A percentile compares a stretch with the other conserved stretches of the same genome.
These are phyloP conservation scores for Verticillium tricorpus DNA, from an alignment of 2,329 filamentous ascomycete genomes.

Conservation along the genomic window DNA sequence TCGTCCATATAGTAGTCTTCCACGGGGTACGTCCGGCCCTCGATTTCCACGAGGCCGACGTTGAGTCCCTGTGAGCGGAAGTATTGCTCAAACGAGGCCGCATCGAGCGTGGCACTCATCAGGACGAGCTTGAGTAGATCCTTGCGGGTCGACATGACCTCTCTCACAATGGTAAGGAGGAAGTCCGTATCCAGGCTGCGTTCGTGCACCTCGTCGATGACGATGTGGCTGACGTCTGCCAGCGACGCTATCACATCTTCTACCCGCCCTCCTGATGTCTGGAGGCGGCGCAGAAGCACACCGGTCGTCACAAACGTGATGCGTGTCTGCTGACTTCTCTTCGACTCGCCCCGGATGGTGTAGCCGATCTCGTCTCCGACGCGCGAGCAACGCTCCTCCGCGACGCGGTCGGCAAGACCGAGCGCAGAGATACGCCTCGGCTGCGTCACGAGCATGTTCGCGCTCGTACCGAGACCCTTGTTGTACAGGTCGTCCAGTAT, in stretches of 20 bases:
- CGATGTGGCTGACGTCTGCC: constrained; percentile 87
- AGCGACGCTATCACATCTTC: constrained; percentile 78
- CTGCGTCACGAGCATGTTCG: constrained; percentile 93
- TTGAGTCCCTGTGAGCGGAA: constrained; percentile 64
- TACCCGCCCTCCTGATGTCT: constrained; percentile 76
- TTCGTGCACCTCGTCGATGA: constrained; percentile 96
- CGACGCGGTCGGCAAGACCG: constrained; percentile 88
- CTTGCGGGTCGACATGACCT: constrained; percentile 69
- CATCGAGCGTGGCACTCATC: constrained; percentile 95
- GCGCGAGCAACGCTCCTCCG: constrained; percentile 77
- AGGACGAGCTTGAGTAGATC: constrained; percentile 85
- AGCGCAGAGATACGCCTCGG: constrained; percentile 91
- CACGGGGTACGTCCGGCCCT: constrained; percentile 85
- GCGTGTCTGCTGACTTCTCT: constrained; percentile 67
- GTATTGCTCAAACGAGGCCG: constrained; percentile 77
- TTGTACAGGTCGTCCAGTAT: constrained; percentile 86
- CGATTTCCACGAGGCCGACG: constrained; percentile 81
- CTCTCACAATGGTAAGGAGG: constrained; percentile 77
- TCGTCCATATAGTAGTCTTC: constrained; percentile 88
- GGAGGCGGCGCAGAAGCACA: constrained; percentile 84
- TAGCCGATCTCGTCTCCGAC: constrained; percentile 91
- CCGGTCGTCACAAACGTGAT: constrained; percentile 96
- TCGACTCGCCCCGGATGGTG: constrained; percentile 85
- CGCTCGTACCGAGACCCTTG: constrained; percentile 66
- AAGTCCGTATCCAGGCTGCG: constrained; percentile 94